Conservation (phyloP, 169 alveolate genomes). For the Plasmodium sp. region DNA sequence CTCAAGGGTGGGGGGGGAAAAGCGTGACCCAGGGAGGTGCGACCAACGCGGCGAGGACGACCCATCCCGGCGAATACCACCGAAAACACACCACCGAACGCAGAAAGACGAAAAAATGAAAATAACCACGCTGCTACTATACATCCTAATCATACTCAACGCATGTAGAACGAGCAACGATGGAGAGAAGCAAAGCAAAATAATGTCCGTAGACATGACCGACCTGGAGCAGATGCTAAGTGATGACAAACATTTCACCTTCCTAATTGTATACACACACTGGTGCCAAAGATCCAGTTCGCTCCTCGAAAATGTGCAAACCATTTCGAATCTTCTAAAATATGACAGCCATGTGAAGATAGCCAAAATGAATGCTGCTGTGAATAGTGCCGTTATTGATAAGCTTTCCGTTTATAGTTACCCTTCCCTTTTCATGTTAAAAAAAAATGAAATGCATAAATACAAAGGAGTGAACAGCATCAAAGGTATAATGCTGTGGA, state of each 20-base stretch:
- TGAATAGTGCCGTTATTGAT: slow-evolving; percentile 25
- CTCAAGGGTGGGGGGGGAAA: not conserved
- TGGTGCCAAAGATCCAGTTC: slow-evolving; percentile 48
- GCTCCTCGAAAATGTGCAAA: slow-evolving; percentile 41
- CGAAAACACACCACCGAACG: not conserved
- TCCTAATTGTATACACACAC: slow-evolving; percentile 56
- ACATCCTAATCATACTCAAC: slow-evolving; percentile 14
- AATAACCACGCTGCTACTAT: not conserved
- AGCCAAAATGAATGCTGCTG: slow-evolving; percentile 53
- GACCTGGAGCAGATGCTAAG: slow-evolving; percentile 12
- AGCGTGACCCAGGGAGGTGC: not conserved
- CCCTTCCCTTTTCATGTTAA: slow-evolving; percentile 55
- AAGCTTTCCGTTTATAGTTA: slow-evolving; percentile 42
- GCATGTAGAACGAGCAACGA: not conserved
- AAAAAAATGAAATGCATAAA: slow-evolving; percentile 10
- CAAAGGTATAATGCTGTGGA: slow-evolving; percentile 22
- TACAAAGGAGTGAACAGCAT: slow-evolving; percentile 19
- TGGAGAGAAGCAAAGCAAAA: not conserved
- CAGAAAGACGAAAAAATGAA: not conserved
- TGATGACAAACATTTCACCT: slow-evolving; percentile 19
- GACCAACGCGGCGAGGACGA: too few relatives aligned
- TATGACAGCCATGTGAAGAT: slow-evolving; percentile 19
- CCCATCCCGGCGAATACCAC: too few relatives aligned
- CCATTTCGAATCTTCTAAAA: slow-evolving; percentile 23
- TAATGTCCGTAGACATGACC: slow-evolving; percentile 7